Evolutionary conservation across 2,329 filamentous ascomycete species (phyloP), one percentile per base, ranked within the genome.

Genomic region (Colletotrichum phormii): DNA sequence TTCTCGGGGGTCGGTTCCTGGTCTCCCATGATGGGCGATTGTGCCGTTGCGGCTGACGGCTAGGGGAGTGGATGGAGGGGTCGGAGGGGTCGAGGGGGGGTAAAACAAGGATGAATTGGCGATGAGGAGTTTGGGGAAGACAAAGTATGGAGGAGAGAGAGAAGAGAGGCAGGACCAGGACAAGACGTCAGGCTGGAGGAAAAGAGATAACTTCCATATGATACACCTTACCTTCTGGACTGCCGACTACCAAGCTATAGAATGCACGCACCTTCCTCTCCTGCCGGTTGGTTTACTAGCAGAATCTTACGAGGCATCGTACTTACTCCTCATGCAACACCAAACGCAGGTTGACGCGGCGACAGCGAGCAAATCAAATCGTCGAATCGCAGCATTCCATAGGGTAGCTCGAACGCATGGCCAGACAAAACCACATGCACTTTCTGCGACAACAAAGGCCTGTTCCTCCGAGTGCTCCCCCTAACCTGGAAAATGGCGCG

Each of bases 1-100:
- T 88, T 88, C 77, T 86, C 83, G 15, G 82, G 80, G 1, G 84
- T 63, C 6, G 75, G 63, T 42, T 77, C 74, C 26, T 75, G 68
- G 7, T 74, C 64, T 51, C 54, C 74, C 75, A 75, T 73, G 15
- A 29, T 58, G 55, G 55, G 55, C 66, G 31, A 35, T 54, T 49
- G 53, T 31, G 35, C 12, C 59, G 64, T 51, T 29, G 65, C 22
- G 15, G 26, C 15, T 9, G 60, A 64, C 15, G 55, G 29, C 12
- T 22, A 3, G 9, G 31, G n/a, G 15, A 12, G 26, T 18, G 37
- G 22, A 29, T 24, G 24, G 12, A 64, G 53, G 49, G 37, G 53
- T 70, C 22, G 60, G 37, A 29, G 18, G 18, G 31, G 46, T 26
- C 26, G 54, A 57, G 51, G 33, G 70, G 60, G 46, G 46, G 18